Evolutionary conservation across 2,329 filamentous ascomycete genomes (phyloP), one percentile per base, ranked within the genome.

Genomic region (Ceratocystis harringtonii): DNA sequence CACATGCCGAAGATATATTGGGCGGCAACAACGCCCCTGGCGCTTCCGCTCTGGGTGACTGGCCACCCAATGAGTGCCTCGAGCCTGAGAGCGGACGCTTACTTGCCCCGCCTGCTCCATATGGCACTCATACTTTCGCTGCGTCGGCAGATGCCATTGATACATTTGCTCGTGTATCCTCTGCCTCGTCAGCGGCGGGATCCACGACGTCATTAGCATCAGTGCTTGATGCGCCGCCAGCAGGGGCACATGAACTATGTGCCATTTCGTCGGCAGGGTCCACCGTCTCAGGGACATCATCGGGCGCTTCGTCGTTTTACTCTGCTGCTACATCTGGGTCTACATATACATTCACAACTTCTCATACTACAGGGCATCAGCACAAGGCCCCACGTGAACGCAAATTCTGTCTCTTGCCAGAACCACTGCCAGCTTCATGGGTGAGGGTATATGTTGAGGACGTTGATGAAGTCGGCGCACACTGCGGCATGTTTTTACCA

Each of bases 401-500:
- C 67, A 92, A 89, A 71, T 96, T 96, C 74, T 94, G 90, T 75
- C 84, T 85, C 70, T 75, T 92, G 2, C 90, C 88, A 0, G 75
- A 78, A 22, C 78, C 78, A 66, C 76, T 74, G 10, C 76, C 79
- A 55, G 76, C 81, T 3, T 83, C 85, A 17, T 96, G 92, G 91
- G 77, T 91, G 0, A 80, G 86, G 57, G 82, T 96, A 2, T 86
- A 85, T 70, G 94, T 96, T 88, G 81, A 87, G 66, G 85, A 84
- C 63, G 84, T 94, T 68, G 91, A 95, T 72, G 89, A 95, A 74
- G 88, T 95, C 0, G 85, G 84, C 5, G 92, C 91, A 8, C 91
- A 95, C 73, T 92, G 89, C 68, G 86, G 88, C 0, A 76, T 96
- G 63, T 96, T 95, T 76, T 83, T 89, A 57, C 76, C 84, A 12